phyloP scores from a whole-genome alignment of 305 asterid species.

The Fraxinus baroniana region DNA sequence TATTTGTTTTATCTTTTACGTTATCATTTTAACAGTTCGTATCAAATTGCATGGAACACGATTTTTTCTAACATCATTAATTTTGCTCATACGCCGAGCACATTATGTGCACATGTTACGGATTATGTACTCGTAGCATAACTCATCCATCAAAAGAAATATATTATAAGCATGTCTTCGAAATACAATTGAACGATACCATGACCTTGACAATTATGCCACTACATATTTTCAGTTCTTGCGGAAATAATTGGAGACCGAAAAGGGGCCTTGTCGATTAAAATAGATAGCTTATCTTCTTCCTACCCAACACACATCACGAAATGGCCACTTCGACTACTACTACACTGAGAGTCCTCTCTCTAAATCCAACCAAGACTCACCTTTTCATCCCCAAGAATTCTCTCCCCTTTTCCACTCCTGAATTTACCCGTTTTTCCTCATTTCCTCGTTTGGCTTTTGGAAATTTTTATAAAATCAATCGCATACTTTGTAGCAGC shows the following conservation, averaged over 20 bases:
- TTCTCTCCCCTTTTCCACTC: slow-evolving; percentile 18
- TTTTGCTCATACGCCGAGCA: no score
- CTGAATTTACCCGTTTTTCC: slow-evolving; percentile 28
- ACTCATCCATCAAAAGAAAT: no score
- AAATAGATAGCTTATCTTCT: not conserved
- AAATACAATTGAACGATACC: not conserved
- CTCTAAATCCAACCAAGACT: slow-evolving; percentile 32
- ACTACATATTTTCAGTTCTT: not conserved
- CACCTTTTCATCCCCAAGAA: slow-evolving; percentile 13
- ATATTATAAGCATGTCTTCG: not conserved
- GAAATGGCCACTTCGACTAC: slow-evolving; percentile 36
- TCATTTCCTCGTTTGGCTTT: slow-evolving; percentile 26
- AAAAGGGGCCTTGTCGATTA: not conserved
- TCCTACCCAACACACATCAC: slow-evolving; percentile 4
- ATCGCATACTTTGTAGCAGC: slow-evolving; percentile 39
- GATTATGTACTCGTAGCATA: no score
- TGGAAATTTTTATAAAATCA: slow-evolving; percentile 27
- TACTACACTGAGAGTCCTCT: slow-evolving; percentile 24
- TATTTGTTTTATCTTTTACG: no score
- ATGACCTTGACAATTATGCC: not conserved
- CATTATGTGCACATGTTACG: no score
- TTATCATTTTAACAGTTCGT: no score
- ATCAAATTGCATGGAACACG: no score
- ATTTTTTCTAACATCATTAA: no score
- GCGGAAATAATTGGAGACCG: not conserved